Conservation (phyloP, 2,329 filamentous ascomycete species). For the Sporothrix schenckii region DNA sequence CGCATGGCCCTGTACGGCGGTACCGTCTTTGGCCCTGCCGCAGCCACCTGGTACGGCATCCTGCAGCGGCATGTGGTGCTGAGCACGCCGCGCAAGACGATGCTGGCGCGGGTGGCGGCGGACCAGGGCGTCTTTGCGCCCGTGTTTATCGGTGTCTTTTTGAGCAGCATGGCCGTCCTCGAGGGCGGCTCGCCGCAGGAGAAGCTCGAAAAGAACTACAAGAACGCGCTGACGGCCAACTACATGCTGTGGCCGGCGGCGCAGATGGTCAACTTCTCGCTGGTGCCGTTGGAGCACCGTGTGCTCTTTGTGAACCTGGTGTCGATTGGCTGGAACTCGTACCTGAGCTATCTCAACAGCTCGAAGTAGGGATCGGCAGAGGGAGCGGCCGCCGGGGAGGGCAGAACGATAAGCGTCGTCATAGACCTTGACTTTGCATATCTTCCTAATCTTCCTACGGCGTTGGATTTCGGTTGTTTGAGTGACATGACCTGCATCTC, state of each 20-base stretch:
- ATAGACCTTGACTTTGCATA: neutral
- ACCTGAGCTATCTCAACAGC: constrained; percentile 65
- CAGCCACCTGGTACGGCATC: constrained; percentile 83
- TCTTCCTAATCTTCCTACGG: constrained; percentile 7
- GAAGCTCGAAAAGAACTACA: constrained; percentile 73
- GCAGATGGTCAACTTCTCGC: constrained; percentile 83
- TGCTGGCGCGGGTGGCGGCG: constrained; percentile 72
- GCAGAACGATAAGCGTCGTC: neutral
- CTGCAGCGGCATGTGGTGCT: constrained; percentile 71
- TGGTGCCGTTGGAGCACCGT: constrained; percentile 80
- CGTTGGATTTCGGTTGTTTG: neutral
- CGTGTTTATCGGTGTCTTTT: constrained; percentile 78
- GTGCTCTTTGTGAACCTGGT: constrained; percentile 86
- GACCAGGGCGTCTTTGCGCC: constrained; percentile 86
- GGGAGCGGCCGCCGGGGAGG: neutral
- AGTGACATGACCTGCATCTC: neutral
- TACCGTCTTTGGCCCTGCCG: constrained; percentile 82
- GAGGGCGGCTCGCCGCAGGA: constrained; percentile 66
- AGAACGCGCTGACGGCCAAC: constrained; percentile 74
- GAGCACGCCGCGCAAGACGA: constrained; percentile 67
- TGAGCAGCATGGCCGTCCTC: constrained; percentile 80
- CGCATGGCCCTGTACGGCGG: constrained; percentile 83
- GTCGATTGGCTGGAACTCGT: constrained; percentile 68
- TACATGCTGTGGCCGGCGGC: constrained; percentile 87
- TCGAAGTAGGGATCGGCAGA: constrained; percentile 26